Base-by-base conservation (phyloP, 495 filamentous ascomycete species). In the Parathielavia hyrcaniae region DNA sequence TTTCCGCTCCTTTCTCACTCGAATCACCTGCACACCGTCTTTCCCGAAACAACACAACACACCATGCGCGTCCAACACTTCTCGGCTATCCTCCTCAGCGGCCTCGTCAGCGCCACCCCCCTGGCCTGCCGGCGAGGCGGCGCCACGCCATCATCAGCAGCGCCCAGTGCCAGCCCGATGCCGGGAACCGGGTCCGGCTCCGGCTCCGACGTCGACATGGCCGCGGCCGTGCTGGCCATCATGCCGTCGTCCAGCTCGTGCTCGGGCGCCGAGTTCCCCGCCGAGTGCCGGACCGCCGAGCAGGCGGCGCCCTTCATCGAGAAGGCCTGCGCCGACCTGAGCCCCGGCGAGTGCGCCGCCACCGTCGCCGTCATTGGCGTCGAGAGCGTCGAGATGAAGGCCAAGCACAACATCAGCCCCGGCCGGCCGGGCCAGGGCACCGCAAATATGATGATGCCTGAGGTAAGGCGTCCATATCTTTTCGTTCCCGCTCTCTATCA, bases 361-460 rank as follows among this genome's bases (percentile, higher is more conserved):
- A 56, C 89, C 11, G 61, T 89, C 54, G 71, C 77, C 2, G 61
- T 85, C 39, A 86, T 90, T 66, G 81, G 82, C 5, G 82, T 82
- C 68, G 90, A 96, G 69, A 81, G 77, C 20, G 81, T 53, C 38
- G 79, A 87, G 32, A 86, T 89, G 71, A 77, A 81, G 65, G 87
- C 78, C 74, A 88, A 83, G 62, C 76, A 76, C 64, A 88, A 89
- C 47, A 30, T 67, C 10, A 79, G 66, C 55, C 85, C 88, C 7
- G 78, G 83, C 5, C 36, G 69, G 54, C 38, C 78, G 61, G 90
- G 89, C 1, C 87, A 96, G 67, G 90, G 90, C 19, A 95, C 89
- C 0, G 79, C 85, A 22, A 90, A 90, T 68, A 91, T 93, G 89
- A 85, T 89, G 76, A 77, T 73, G 55, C 71, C 77, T 16, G 53